Evolutionary conservation across 306 rosid species (phyloP).

Genomic region (Clitoria ternatea): DNA sequence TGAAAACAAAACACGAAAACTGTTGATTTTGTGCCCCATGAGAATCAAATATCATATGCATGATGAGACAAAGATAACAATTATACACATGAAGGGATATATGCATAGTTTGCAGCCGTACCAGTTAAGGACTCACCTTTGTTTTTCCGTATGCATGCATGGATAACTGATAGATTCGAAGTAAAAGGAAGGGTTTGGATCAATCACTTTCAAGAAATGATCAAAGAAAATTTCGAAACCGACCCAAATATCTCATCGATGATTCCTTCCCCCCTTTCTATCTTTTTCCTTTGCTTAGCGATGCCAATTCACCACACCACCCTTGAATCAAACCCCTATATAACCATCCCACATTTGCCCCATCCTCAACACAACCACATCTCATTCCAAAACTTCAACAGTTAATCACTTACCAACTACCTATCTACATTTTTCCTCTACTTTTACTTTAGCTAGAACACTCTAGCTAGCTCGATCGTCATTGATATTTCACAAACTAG

Average conservation of each 20-base stretch:
- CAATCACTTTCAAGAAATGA: conserved; percentile 43
- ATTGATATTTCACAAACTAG: conserved; percentile 2
- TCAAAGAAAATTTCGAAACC: conserved; percentile 35
- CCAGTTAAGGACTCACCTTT: conserved; percentile 53
- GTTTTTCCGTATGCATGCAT: conserved; percentile 47
- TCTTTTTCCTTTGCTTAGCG: neutral
- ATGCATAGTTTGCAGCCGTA: conserved; percentile 36
- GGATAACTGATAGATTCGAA: conserved; percentile 53
- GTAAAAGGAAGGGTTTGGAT: conserved; percentile 29
- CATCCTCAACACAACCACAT: neutral
- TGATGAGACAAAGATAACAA: neutral
- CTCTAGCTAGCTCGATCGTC: neutral
- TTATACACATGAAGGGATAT: neutral
- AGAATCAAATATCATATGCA: conserved; percentile 7
- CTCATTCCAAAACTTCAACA: conserved; percentile 23
- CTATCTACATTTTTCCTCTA: neutral
- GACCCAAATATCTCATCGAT: conserved; percentile 42
- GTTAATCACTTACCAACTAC: too few relatives aligned
- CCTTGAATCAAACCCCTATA: conserved; percentile 38
- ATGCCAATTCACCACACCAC: conserved; percentile 17
- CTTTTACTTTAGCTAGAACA: neutral
- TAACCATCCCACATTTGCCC: conserved; percentile 23
- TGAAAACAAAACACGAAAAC: conserved; percentile 23
- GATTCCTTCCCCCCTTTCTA: conserved; percentile 36
- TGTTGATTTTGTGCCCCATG: neutral